Base-by-base conservation (phyloP, 805 yeast species). In the Candida adriatica region DNA sequence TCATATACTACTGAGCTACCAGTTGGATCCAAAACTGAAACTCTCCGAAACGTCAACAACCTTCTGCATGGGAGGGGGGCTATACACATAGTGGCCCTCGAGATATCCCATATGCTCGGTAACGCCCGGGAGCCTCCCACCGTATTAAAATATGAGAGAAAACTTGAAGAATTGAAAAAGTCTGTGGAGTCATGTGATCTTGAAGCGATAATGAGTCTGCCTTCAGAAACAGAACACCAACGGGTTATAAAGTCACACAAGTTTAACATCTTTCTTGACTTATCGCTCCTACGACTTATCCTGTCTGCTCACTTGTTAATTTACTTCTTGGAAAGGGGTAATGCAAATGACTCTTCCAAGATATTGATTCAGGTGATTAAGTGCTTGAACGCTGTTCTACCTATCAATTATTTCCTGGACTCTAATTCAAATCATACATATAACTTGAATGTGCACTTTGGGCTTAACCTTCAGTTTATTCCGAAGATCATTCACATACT, bases 361-460 rank as follows among this genome's bases (percentile, higher is more conserved):
- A 28, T 41, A 15, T 25, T 33, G 10, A 22, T 29, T 10, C 31
- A 36, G 16, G 31, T 38, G 4, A 31, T 37, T 16, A 18, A 19
- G 3, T 33, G 33, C 19, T 14, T 42, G 21, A 39, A 35, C 21
- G 8, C 19, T 3, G 17, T 40, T 27, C 13, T 31, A 6, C 27
- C 30, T 6, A n/a, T 37, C 6, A 17, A 35, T 11, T 35, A 37
- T 16, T 42, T 39, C 30, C 21, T 39, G 20, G 42, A 39, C 13
- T 18, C 25, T 5, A 15, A 20, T 4, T 13, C 32, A 4, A 34
- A 35, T n/a, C 41, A 31, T 7, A 26, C 18, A 11, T 40, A 26
- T 33, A 39, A 39, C 26, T 18, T 42, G 8, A 26, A 34, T 2
- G 9, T 20, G 4, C 42, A 38, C 13, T 40, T 43, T n/a, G 47